Conservation (phyloP, 2,329 filamentous ascomycete genomes). For the Harringtonia aguacate region DNA sequence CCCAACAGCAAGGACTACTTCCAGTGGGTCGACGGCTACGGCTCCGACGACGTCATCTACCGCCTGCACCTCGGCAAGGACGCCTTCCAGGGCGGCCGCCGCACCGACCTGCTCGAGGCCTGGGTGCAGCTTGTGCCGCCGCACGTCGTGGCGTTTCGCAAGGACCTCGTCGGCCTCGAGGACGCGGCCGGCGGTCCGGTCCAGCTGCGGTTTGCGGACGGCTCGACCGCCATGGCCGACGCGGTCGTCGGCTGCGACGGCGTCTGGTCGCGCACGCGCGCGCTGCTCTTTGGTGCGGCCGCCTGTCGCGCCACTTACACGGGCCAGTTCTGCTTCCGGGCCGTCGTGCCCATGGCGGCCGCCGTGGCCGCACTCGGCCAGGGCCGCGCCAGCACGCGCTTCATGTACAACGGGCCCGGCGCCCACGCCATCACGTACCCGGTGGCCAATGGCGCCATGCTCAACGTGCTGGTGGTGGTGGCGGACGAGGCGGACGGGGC, state of each 20-base stretch:
- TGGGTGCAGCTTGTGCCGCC: conserved; percentile 22
- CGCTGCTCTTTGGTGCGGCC: conserved; percentile 39
- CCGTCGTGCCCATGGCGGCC: conserved; percentile 48
- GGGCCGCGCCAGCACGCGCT: conserved; percentile 34
- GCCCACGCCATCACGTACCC: conserved; percentile 53
- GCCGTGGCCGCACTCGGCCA: conserved; percentile 39
- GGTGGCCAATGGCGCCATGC: conserved; percentile 38
- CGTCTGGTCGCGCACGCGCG: conserved; percentile 45
- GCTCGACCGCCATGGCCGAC: conserved; percentile 18
- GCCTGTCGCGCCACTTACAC: conserved; percentile 36
- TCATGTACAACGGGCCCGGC: conserved; percentile 45
- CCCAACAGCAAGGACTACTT: conserved; percentile 31
- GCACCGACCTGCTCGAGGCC: conserved; percentile 28
- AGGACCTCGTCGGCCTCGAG: conserved; percentile 20
- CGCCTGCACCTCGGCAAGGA: conserved; percentile 26
- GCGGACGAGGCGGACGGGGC: conserved; percentile 7
- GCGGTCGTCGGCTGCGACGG: conserved; percentile 52
- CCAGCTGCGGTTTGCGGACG: conserved; percentile 21
- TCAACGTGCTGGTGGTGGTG: conserved; percentile 45
- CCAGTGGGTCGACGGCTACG: conserved; percentile 28
- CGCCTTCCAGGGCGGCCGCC: conserved; percentile 28
- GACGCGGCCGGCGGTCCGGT: conserved; percentile 2
- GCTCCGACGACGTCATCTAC: conserved; percentile 19
- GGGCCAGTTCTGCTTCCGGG: conserved; percentile 51
- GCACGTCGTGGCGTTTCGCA: conserved; percentile 20